These are phyloP conservation scores for Leccinellum rugosiceps DNA, from an alignment of 768 basidiomycete genomes.

Conservation along the genomic window DNA sequence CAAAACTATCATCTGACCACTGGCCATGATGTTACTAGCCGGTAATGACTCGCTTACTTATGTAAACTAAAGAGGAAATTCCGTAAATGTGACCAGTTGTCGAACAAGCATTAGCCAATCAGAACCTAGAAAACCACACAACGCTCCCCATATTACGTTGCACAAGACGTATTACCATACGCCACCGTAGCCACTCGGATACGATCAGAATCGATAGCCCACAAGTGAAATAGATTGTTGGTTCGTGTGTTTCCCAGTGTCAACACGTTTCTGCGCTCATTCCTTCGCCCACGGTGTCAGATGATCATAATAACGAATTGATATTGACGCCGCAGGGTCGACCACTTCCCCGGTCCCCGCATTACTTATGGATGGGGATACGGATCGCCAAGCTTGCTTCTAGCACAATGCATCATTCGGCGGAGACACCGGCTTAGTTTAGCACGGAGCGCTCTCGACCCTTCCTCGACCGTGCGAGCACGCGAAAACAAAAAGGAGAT, in stretches of 20 bases:
- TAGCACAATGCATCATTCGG: background rate
- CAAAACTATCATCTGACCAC: too few species aligned
- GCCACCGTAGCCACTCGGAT: background rate
- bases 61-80: background rate
- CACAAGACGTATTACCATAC: background rate
- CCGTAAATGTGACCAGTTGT: background rate
- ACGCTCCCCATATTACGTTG: background rate
- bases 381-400: background rate
- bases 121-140: background rate
- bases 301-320: background rate
- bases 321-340: background rate
- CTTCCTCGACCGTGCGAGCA: background rate
- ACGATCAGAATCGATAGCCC: background rate
- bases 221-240: background rate
- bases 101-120: background rate
- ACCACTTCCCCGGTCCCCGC: background rate
- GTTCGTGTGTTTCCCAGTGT: background rate
- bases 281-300: background rate
- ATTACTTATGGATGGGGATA: background rate
- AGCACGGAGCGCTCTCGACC: background rate
- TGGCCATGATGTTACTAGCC: too few species aligned
- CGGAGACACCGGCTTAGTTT: background rate
- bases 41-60: background rate
- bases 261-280: background rate
- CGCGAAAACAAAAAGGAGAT: background rate